Evolutionary conservation across 1,139 yeast genomes (phyloP), one percentile per base, ranked within the genome.

Genomic region (Sugiyamaella grinbergsii): DNA sequence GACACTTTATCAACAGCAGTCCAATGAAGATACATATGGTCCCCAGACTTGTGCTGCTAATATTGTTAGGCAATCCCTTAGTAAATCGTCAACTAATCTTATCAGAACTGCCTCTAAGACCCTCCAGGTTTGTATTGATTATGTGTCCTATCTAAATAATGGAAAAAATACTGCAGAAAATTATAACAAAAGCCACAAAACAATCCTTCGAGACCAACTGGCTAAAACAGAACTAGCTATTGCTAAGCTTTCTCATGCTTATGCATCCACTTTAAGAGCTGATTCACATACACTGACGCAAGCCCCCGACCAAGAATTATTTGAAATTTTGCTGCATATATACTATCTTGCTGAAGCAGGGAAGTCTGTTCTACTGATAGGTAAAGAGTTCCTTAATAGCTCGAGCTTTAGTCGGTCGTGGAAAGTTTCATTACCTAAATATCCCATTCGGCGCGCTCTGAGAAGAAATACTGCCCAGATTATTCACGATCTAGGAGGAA

Each of bases 401-500:
- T 53, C 61, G 5, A 38, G 42, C 5, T 36, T 50, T 5, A 51
- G 45, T 11, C 54, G 67, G 3, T 58, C 52, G 32, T 71, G 74
- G 75, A 63, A 62, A 42, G 10, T 74, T 1, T 57, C 63, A 7
- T 53, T 62, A 2, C 75, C 78, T 1, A 64, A 64, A 22, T 74
- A 76, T 54, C 77, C 80, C 1, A 52, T 73, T 4, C 42, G 58
- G 3, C 64, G 78, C 47, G 75, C 78, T 0, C 52, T 77, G 15
- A 66, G 68, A 49, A 66, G 77, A 36, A 56, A 74, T 19, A 73
- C 78, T 0, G 62, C 61, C 28, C 77, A 72, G 50, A 74, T 76
- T 52, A 63, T 73, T 4, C 69, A 71, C 39, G 81, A 77, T 59
- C 72, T 75, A 52, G 81, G 81, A 22, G 75, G 77, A 1, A 72